Evolutionary conservation across 2,329 filamentous ascomycete species (phyloP).

Genomic region (Trichoderma gracile): DNA sequence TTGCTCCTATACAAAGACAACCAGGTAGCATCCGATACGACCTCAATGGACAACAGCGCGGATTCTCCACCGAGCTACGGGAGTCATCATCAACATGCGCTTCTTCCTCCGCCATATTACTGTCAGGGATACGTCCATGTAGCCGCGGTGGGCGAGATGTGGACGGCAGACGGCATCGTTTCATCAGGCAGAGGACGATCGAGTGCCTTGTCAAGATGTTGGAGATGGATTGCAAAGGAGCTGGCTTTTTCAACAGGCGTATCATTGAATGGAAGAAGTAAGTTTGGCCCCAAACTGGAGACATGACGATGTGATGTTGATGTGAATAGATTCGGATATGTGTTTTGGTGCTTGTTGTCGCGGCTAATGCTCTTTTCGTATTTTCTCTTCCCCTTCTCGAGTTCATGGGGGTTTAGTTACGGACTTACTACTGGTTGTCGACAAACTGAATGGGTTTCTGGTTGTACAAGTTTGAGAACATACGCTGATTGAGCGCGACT

Average conservation of each 20-base stretch:
- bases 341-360: constrained; percentile 17
- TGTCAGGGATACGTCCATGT: background rate
- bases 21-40: background rate
- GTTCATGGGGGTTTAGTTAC: too few species aligned
- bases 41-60: background rate
- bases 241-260: background rate
- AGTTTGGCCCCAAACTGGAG: background rate
- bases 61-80: background rate
- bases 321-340: constrained; percentile 14
- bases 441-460: background rate
- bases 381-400: too few species aligned
- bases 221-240: constrained; percentile 16
- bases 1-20: too few species aligned
- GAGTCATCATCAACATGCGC: background rate
- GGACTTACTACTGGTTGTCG: background rate
- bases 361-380: background rate
- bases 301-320: background rate
- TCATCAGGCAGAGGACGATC: background rate
- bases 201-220: constrained; percentile 4
- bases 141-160: background rate
- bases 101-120: constrained; percentile 14
- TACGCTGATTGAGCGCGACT: too few species aligned
- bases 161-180: background rate
- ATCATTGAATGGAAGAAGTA: background rate
- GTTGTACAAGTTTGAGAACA: background rate